Evolutionary conservation across 306 rosid genomes (phyloP), one percentile per base, ranked within the genome.

Genomic region (Myrica gale): DNA sequence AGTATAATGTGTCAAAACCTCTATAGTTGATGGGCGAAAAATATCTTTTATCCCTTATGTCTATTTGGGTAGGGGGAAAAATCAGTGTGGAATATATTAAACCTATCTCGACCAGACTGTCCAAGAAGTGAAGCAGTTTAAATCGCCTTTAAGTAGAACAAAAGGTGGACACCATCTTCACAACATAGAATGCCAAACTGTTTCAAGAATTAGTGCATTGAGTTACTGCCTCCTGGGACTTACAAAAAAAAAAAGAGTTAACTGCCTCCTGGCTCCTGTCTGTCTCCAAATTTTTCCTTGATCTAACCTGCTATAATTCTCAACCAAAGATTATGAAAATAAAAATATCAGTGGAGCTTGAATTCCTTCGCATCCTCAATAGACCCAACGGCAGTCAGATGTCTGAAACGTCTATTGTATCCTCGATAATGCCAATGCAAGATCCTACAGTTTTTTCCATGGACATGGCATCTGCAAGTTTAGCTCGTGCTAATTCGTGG

Each of bases 381-480:
- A 46, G 7, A 46, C 37, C 32, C 74, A 68, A 47, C 58, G 47
- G 52, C 16, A 46, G 72, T 73, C 76, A 85, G 60, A 93, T 65
- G 58, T 92, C 93, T 19, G 90, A 72, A 70, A 20, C 61, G 71
- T 82, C 88, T 37, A 92, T 83, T 61, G 81, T 81, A 51, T 84
- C 84, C 82, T 95, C 98, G 68, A 95, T 87, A 76, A 79, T 79
- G 42, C 83, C 89, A 21, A 95, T 87, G 84, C 98, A 95, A 80
- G 88, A 77, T 53, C 97, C 97, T 47, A 92, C 86, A 5, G 98
- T 89, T 66, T 84, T 88, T 52, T 92, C 92, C 53, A 32, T 76
- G 58, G 91, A 81, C 91, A 95, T 89, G 5, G 97, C 93, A 81
- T 90, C 89, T 0, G 93, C 98, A 48, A 95, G 93, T 79, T 84